These are phyloP conservation scores for Cyberlindnera nakhonratchasimensis DNA, from an alignment of 805 yeast species.

Conservation along the genomic window DNA sequence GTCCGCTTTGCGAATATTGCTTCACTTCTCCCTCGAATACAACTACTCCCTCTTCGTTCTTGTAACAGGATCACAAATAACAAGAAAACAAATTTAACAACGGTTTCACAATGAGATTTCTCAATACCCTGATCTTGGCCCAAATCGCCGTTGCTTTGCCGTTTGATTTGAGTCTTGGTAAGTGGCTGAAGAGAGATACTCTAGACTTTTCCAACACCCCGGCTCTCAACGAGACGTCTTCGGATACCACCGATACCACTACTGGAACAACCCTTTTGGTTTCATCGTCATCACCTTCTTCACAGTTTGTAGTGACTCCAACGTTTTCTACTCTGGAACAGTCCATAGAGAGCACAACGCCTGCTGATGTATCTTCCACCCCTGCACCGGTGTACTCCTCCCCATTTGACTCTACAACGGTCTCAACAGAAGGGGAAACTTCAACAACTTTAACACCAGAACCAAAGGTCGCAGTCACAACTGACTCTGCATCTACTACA, in stretches of 20 bases:
- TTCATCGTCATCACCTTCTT: not conserved
- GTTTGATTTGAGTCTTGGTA: slow-evolving; percentile 10
- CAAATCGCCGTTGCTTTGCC: slow-evolving; percentile 18
- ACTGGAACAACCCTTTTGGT: too few species aligned
- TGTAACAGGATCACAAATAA: not conserved
- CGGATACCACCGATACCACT: not conserved
- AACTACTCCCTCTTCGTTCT: too few species aligned
- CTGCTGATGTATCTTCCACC: not conserved
- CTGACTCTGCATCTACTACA: not conserved
- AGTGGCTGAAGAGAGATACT: slow-evolving; percentile 13
- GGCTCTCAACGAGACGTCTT: not conserved
- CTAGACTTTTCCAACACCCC: not conserved
- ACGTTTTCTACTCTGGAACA: slow-evolving; percentile 1
- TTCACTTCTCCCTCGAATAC: not conserved
- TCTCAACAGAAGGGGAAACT: too few species aligned
- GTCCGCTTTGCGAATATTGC: slow-evolving; percentile 1
- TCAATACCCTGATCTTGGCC: slow-evolving; percentile 13
- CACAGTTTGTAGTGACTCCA: not conserved
- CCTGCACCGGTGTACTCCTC: too few species aligned
- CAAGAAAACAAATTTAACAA: not conserved
- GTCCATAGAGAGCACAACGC: not conserved
- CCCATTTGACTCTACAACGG: too few species aligned
- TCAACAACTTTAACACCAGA: slow-evolving; percentile 1
- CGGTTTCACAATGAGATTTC: slow-evolving; percentile 13
- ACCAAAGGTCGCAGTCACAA: not conserved